Percentiles rank a stretch among this genome's conserved stretches.
These are phyloP conservation scores for Allium fistulosum DNA, from an alignment of 106 monocot genomes.

Conservation along the genomic window DNA sequence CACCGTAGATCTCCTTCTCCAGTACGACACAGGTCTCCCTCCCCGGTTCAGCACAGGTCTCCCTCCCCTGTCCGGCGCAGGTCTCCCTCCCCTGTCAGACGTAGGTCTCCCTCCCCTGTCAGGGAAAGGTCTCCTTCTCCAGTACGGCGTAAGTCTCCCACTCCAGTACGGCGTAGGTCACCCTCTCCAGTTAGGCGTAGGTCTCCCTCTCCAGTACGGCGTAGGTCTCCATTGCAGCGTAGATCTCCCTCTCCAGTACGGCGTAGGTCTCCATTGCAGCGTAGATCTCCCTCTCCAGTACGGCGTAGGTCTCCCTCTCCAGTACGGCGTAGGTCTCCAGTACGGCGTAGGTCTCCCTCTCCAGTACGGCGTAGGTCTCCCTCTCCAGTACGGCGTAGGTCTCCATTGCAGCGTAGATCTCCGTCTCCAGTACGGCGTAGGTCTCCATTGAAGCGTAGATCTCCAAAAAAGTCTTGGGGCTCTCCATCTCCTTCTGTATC, in stretches of 20 bases:
- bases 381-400: too few species aligned
- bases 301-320: conserved; percentile 42
- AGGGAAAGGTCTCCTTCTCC: conserved; percentile 14
- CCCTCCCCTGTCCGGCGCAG: conserved; percentile 13
- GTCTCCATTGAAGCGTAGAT: too few species aligned
- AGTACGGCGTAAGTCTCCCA: conserved; percentile 12
- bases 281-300: conserved; percentile 13
- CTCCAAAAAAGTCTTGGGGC: too few species aligned
- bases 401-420: too few species aligned
- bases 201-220: conserved; percentile 33
- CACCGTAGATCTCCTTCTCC: conserved; percentile 22
- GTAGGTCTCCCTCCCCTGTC: conserved; percentile 14
- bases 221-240: conserved; percentile 20
- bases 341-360: too few species aligned
- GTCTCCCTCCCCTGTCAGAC: conserved; percentile 17
- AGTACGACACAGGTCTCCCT: conserved; percentile 22
- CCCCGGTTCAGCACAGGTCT: conserved; percentile 15
- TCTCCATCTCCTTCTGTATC: too few species aligned
- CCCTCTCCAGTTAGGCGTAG: conserved; percentile 35
- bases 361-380: too few species aligned
- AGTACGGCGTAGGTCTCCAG: not conserved
- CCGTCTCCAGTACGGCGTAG: too few species aligned
- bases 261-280: conserved; percentile 6
- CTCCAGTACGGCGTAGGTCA: conserved; percentile 28
- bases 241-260: conserved; percentile 18